A percentile compares a stretch with the other conserved stretches of the same genome.
Conservation (phyloP, 352 stramenopile species). For the Pythium inflatum region DNA sequence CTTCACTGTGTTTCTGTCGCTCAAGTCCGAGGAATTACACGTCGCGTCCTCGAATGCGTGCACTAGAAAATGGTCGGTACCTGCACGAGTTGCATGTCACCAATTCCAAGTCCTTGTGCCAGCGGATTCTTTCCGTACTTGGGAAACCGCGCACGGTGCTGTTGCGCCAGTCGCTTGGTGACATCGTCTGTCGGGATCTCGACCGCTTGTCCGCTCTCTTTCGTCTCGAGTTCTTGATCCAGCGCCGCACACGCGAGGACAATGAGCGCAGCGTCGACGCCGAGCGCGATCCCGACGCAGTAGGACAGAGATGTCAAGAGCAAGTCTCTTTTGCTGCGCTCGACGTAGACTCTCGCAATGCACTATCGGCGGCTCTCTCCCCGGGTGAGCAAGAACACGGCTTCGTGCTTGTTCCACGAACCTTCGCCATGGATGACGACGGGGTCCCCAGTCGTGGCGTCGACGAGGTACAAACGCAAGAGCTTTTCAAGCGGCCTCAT, state of each 20-base stretch:
- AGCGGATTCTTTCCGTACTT: too few species aligned
- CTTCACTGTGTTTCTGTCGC: too few species aligned
- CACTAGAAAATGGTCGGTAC: too few species aligned
- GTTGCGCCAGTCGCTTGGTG: slow-evolving; percentile 17
- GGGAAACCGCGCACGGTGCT: too few species aligned
- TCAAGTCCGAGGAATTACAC: too few species aligned
- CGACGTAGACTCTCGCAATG: slow-evolving; percentile 23
- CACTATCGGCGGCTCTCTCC: slow-evolving; percentile 1
- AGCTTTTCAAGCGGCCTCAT: slow-evolving; percentile 19
- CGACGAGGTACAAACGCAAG: slow-evolving; percentile 6
- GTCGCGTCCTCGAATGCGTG: too few species aligned
- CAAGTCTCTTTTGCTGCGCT: neutral
- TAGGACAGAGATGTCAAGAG: neutral
- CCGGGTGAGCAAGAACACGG: slow-evolving; percentile 17
- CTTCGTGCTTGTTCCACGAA: slow-evolving; percentile 15
- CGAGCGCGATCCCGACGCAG: slow-evolving; percentile 17
- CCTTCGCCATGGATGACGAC: slow-evolving; percentile 9
- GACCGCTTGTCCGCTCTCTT: neutral
- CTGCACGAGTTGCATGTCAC: too few species aligned
- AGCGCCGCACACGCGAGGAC: slow-evolving; percentile 23
- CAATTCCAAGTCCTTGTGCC: too few species aligned
- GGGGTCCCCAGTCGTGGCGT: neutral
- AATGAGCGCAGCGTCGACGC: slow-evolving; percentile 25
- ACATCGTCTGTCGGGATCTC: slow-evolving; percentile 21
- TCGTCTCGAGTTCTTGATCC: slow-evolving; percentile 18